These are phyloP conservation scores for Botrytis tulipae DNA, from an alignment of 2,329 filamentous ascomycete genomes.

Conservation along the genomic window DNA sequence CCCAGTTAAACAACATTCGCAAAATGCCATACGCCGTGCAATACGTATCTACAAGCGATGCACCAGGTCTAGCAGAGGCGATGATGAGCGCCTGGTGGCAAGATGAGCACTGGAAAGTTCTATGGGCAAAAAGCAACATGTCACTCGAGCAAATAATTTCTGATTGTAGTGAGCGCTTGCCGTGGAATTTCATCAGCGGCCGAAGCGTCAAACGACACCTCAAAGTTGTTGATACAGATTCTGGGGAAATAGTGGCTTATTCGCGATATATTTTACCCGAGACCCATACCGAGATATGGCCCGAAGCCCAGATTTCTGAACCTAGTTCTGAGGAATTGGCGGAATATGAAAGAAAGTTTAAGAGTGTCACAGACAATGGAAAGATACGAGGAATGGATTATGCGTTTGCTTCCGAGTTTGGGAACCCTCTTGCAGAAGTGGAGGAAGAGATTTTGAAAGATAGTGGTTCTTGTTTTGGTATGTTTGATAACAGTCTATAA, in stretches of 20 bases:
- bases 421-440: neutral
- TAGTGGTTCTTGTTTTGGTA: neutral
- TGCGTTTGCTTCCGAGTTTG: neutral
- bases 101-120: neutral
- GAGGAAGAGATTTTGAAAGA: neutral
- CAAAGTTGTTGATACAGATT: neutral
- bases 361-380: neutral
- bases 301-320: neutral
- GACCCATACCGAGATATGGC: neutral
- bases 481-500: neutral
- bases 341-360: neutral
- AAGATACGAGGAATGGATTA: neutral
- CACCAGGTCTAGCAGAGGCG: neutral
- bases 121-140: neutral
- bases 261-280: conserved; percentile 1
- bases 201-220: neutral
- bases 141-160: neutral
- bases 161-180: neutral
- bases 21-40: neutral
- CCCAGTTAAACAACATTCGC: neutral
- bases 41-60: neutral
- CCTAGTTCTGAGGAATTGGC: neutral
- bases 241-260: neutral
- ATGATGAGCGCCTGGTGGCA: neutral
- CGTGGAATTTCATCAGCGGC: neutral